phyloP scores from a whole-genome alignment of 1,284 basidiomycete species.

The Vanrija pseudolonga region DNA sequence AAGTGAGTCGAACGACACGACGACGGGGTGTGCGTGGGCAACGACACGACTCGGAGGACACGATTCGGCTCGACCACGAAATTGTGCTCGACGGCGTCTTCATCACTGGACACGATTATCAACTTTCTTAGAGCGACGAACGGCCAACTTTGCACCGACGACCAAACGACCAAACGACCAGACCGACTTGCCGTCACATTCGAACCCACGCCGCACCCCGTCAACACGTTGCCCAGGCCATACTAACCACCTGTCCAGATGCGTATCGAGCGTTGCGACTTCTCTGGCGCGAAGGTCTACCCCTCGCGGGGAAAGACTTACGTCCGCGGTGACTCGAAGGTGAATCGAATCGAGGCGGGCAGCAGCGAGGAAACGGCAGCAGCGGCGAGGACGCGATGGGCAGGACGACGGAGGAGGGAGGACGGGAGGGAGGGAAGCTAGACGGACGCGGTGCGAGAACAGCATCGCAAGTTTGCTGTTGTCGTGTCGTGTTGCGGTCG shows the following conservation, averaged over 20 bases:
- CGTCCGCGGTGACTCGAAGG: conserved; percentile 94
- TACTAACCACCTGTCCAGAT: conserved; percentile 44
- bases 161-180: background rate
- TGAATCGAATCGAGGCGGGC: conserved; percentile 41
- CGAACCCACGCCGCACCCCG: background rate
- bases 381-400: background rate
- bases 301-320: conserved; percentile 92
- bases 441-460: background rate
- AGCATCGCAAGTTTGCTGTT: too few relatives aligned
- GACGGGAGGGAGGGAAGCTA: background rate
- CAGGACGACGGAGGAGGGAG: background rate
- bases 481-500: too few relatives aligned
- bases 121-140: too few relatives aligned
- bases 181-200: too few relatives aligned
- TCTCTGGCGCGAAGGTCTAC: conserved; percentile 95
- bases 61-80: background rate
- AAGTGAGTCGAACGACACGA: background rate
- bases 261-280: conserved; percentile 97
- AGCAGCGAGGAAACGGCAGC: background rate
- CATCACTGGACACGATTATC: background rate
- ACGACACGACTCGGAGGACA: background rate
- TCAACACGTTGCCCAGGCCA: background rate
- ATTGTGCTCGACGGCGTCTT: conserved; percentile 12
- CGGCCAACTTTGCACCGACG: too few relatives aligned
- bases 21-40: background rate